These are phyloP conservation scores for Irpex sp. DNA, from an alignment of 1,284 basidiomycete species.

Conservation along the genomic window DNA sequence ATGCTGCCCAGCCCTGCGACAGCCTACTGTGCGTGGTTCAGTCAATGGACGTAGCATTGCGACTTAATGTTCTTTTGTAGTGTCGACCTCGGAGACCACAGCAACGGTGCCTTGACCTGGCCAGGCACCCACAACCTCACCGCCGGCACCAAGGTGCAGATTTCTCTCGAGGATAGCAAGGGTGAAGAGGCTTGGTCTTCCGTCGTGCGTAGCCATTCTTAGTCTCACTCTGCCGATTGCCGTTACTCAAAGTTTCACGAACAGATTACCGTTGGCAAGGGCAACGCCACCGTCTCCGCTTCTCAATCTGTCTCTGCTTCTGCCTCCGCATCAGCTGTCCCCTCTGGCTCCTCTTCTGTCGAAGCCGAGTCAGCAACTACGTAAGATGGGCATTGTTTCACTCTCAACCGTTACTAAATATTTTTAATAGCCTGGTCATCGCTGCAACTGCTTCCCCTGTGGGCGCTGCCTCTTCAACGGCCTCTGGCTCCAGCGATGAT, in stretches of 20 bases:
- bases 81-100: constrained; percentile 56
- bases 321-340: constrained; percentile 13
- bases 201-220: constrained; percentile 35
- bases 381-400: constrained; percentile 12
- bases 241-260: constrained; percentile 2
- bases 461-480: constrained; percentile 16
- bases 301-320: constrained; percentile 20
- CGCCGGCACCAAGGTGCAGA: constrained; percentile 44
- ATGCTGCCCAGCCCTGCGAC: constrained; percentile 52
- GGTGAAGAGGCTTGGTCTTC: constrained; percentile 65
- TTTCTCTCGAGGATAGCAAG: constrained; percentile 53
- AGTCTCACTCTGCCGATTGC: not conserved
- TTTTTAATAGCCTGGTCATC: constrained; percentile 17
- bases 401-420: not conserved
- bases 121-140: constrained; percentile 46
- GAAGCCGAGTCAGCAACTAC: constrained; percentile 18
- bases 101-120: constrained; percentile 31
- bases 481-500: constrained; percentile 11
- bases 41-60: not conserved
- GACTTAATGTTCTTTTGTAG: constrained; percentile 24
- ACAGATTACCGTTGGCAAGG: constrained; percentile 52
- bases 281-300: constrained; percentile 47
- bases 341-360: constrained; percentile 7
- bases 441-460: constrained; percentile 14
- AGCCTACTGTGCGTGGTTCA: constrained; percentile 47